Conservation (phyloP, 2,329 filamentous ascomycete species). For the Colletotrichum somersetense region DNA sequence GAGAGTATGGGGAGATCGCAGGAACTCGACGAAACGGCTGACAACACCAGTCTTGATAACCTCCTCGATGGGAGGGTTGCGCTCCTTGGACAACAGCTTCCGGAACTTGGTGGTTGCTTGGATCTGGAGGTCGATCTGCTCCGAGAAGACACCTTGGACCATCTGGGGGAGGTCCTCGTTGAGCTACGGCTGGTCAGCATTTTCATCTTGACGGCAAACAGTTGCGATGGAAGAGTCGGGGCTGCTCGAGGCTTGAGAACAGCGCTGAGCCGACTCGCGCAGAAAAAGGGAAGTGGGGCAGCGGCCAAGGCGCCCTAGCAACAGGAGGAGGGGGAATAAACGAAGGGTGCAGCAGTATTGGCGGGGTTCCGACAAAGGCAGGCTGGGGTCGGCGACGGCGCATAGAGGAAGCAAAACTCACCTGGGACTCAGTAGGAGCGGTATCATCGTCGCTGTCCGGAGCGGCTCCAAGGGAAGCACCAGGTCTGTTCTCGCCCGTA, state of each 20-base stretch:
- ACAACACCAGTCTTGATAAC: slow-evolving; percentile 99
- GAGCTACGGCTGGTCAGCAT: slow-evolving; percentile 70
- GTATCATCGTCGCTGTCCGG: slow-evolving; percentile 98
- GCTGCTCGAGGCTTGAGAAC: slow-evolving; percentile 8
- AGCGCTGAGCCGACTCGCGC: slow-evolving; percentile 32
- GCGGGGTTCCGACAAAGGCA: slow-evolving; percentile 40
- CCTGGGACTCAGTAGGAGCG: slow-evolving; percentile 94
- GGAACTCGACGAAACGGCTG: slow-evolving; percentile 96
- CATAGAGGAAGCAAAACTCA: slow-evolving; percentile 62
- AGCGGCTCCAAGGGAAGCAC: slow-evolving; percentile 86
- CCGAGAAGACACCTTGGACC: slow-evolving; percentile 97
- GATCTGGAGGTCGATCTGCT: slow-evolving; percentile 98
- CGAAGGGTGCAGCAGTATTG: slow-evolving; percentile 37
- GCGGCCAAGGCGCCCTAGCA: slow-evolving; percentile 40
- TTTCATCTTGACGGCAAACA: slow-evolving; percentile 8
- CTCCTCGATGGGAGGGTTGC: slow-evolving; percentile 98
- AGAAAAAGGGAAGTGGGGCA: slow-evolving; percentile 39
- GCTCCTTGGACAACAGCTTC: slow-evolving; percentile 97
- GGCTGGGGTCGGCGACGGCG: slow-evolving; percentile 20
- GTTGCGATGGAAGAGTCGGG: neutral
- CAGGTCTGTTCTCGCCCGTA: slow-evolving; percentile 81
- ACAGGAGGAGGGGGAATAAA: slow-evolving; percentile 41
- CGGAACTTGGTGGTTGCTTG: slow-evolving; percentile 98
- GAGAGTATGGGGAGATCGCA: slow-evolving; percentile 95
- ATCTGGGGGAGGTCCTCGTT: slow-evolving; percentile 98